A percentile compares a stretch with the other conserved stretches of the same genome.
phyloP scores from a whole-genome alignment of 2,329 filamentous ascomycete genomes.

The Aureobasidium namibiae region DNA sequence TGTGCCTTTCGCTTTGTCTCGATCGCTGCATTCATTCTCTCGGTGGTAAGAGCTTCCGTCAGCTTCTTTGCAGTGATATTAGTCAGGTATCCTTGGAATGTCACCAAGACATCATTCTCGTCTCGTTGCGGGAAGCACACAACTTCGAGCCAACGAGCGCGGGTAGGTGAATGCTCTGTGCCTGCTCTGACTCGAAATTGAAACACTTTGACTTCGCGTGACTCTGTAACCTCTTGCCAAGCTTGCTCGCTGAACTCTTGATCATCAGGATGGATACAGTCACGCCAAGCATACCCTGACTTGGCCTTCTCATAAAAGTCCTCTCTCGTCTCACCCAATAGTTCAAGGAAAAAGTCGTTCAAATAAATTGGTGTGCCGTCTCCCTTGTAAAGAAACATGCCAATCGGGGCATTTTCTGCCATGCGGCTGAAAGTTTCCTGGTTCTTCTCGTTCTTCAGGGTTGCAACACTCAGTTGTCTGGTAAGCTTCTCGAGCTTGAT shows the following conservation, averaged over 20 bases:
- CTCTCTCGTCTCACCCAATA: background rate
- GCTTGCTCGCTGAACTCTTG: background rate
- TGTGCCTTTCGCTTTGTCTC: constrained; percentile 24
- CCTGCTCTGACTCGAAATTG: constrained; percentile 6
- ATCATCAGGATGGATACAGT: background rate
- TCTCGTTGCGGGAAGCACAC: background rate
- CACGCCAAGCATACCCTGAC: background rate
- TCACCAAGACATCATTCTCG: background rate
- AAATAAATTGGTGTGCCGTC: background rate
- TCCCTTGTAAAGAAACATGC: background rate
- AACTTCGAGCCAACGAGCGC: constrained; percentile 11
- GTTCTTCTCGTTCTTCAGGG: constrained; percentile 25
- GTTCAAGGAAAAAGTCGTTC: background rate
- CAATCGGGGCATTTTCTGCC: constrained; percentile 7
- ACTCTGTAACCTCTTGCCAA: constrained; percentile 18
- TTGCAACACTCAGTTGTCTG: constrained; percentile 25
- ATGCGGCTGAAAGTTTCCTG: constrained; percentile 23
- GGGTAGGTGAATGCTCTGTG: constrained; percentile 23
- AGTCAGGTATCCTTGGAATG: background rate
- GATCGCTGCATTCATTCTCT: constrained; percentile 26
- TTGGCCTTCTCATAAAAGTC: background rate
- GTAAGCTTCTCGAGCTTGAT: constrained; percentile 18
- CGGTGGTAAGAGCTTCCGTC: constrained; percentile 14
- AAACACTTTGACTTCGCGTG: constrained; percentile 23
- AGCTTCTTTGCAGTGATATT: background rate